Evolutionary conservation across 164 flowering plant genomes (phyloP).

Genomic region (Nymphaea thermarum): DNA sequence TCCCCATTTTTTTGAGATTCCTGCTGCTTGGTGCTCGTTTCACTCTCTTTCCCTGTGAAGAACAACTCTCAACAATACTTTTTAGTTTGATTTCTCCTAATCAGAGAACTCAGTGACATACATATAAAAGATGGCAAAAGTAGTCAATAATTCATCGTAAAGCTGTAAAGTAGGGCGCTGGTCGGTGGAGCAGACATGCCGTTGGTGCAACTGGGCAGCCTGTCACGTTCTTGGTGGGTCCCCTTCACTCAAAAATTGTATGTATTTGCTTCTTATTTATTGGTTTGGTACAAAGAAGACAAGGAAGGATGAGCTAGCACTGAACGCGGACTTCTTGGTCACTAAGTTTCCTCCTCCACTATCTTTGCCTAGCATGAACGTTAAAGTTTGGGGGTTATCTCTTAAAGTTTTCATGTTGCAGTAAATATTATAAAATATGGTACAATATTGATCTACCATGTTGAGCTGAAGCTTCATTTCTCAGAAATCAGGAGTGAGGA

Average conservation of each 20-base stretch:
- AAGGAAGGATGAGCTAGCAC: neutral
- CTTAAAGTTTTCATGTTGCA: too few species aligned
- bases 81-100: too few species aligned
- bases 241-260: neutral
- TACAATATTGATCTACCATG: too few species aligned
- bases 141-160: neutral
- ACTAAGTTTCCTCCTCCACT: neutral
- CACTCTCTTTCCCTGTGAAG: neutral
- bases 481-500: too few species aligned
- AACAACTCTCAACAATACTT: too few species aligned
- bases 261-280: too few species aligned
- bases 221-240: too few species aligned
- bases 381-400: too few species aligned
- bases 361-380: too few species aligned
- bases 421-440: too few species aligned
- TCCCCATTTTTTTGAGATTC: neutral
- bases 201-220: neutral
- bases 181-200: neutral
- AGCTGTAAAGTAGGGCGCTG: neutral
- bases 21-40: neutral
- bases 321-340: neutral
- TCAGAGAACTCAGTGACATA: neutral
- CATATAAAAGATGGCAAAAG: neutral
- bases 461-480: too few species aligned
- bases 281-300: neutral